Evolutionary conservation across 192 early-diverging fungal species (phyloP).

Genomic region (Coemansia sp.): DNA sequence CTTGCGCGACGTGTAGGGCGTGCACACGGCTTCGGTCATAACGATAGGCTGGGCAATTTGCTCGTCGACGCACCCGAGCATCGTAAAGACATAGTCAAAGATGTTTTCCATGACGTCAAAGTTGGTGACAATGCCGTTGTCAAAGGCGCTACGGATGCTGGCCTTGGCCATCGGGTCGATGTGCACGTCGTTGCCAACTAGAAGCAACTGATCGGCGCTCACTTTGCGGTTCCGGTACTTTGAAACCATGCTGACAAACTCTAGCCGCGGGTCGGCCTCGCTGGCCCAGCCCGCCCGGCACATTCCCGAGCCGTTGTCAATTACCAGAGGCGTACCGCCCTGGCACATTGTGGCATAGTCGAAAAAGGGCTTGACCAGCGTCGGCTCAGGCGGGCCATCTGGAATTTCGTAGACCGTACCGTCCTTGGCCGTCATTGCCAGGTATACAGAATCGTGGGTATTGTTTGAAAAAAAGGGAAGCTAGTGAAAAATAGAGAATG

Average conservation of each 20-base stretch:
- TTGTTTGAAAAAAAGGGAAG: background rate
- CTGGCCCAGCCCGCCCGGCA: constrained; percentile 83
- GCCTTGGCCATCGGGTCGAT: constrained; percentile 45
- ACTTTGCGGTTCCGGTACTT: constrained; percentile 60
- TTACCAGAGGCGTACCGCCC: constrained; percentile 57
- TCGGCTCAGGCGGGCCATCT: constrained; percentile 41
- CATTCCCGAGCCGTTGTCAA: constrained; percentile 75
- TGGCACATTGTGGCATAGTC: constrained; percentile 55
- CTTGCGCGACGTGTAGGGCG: constrained; percentile 70
- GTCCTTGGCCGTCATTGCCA: constrained; percentile 9
- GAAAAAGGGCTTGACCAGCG: constrained; percentile 45
- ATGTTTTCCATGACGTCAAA: constrained; percentile 67
- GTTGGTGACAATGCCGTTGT: constrained; percentile 43
- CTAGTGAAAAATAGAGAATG: background rate
- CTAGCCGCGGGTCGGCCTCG: constrained; percentile 52
- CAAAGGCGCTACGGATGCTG: constrained; percentile 44
- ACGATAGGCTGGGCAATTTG: constrained; percentile 77
- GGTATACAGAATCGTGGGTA: background rate
- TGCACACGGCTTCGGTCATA: constrained; percentile 84
- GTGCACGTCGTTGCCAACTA: constrained; percentile 40
- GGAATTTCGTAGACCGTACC: constrained; percentile 42
- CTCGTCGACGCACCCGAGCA: constrained; percentile 71
- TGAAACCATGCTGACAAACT: constrained; percentile 74
- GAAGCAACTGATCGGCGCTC: constrained; percentile 22
- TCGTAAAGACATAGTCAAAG: constrained; percentile 82